Evolutionary conservation across 441 rosid genomes (phyloP), one percentile per base, ranked within the genome.

Genomic region (Erysimum cheiri): DNA sequence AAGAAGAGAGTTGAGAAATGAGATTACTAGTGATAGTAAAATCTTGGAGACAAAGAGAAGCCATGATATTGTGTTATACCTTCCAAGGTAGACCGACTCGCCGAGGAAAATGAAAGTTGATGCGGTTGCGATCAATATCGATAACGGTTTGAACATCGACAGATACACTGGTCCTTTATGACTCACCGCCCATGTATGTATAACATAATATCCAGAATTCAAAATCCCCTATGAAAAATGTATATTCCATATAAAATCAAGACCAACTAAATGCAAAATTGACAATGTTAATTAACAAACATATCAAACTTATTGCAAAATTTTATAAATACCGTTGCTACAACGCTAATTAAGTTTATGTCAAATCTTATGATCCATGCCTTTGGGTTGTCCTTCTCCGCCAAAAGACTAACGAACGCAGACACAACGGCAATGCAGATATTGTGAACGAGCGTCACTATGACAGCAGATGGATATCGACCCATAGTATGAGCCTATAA

Each of bases 111-210:
- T 22, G 57, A 70, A 60, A 6, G 88, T 75, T 79, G 72, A 70
- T 5, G 63, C 61, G 9, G 67, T 86, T 4, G 88, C 89, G 28
- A 86, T 77, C 68, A 60, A 64, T 43, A 85, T 80, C 1, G 88
- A 83, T 43, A 80, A 40, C 4, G 93, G 91, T 72, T 73, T 83
- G 69, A 88, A 88, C 69, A 33, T 76, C 3, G 84, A 75, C 14
- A 83, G 64, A 60, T 75, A 86, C 3, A 86, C 79, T 0, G 90
- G 93, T 43, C 93, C 90, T 39, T 84, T 88, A 29, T 78, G 26
- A 48, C 55, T 83, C 24, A 84, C 13, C 0, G 76, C 91, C 82
- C 86, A 86, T 2, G 80, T 10, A 66, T 80, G 88, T 35, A 85
- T 72, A n/a, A 41, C 12, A 43, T 22, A 39, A 63, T 13, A 64